phyloP scores from a whole-genome alignment of 306 rosid genomes.

The Vachellia pachyceras region DNA sequence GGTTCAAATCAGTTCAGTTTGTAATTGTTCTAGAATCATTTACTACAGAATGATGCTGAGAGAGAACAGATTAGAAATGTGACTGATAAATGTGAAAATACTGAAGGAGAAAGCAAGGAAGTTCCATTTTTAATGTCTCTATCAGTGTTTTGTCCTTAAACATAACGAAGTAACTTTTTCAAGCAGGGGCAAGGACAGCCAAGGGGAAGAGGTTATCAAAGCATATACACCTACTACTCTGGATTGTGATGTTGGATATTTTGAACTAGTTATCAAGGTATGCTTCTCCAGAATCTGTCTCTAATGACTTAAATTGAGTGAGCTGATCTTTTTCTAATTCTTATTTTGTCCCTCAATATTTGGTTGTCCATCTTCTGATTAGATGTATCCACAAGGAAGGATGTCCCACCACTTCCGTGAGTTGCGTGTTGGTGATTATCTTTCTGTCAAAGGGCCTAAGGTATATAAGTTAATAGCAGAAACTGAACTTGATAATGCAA shows the following conservation, averaged over 20 bases:
- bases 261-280: slow-evolving; percentile 96
- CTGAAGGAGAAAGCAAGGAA: not conserved
- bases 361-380: slow-evolving; percentile 16
- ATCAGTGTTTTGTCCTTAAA: slow-evolving; percentile 13
- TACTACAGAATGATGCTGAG: not conserved
- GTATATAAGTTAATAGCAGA: slow-evolving; percentile 44
- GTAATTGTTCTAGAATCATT: not conserved
- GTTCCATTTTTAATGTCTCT: not conserved
- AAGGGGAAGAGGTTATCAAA: slow-evolving; percentile 87
- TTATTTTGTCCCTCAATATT: slow-evolving; percentile 12
- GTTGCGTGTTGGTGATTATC: slow-evolving; percentile 85
- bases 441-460: slow-evolving; percentile 96
- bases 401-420: slow-evolving; percentile 99
- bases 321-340: not conserved
- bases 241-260: slow-evolving; percentile 92
- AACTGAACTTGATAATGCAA: not conserved
- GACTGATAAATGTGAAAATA: not conserved
- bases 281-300: not conserved
- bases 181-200: slow-evolving; percentile 89
- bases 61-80: not conserved
- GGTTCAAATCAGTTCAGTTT: not conserved
- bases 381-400: slow-evolving; percentile 99
- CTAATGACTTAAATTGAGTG: not conserved
- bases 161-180: slow-evolving; percentile 32
- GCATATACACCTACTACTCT: slow-evolving; percentile 96